Percentiles rank a stretch among this genome's conserved stretches.
phyloP scores from a whole-genome alignment of 2,329 filamentous ascomycete genomes.

The Teratosphaeriaceae sp. region DNA sequence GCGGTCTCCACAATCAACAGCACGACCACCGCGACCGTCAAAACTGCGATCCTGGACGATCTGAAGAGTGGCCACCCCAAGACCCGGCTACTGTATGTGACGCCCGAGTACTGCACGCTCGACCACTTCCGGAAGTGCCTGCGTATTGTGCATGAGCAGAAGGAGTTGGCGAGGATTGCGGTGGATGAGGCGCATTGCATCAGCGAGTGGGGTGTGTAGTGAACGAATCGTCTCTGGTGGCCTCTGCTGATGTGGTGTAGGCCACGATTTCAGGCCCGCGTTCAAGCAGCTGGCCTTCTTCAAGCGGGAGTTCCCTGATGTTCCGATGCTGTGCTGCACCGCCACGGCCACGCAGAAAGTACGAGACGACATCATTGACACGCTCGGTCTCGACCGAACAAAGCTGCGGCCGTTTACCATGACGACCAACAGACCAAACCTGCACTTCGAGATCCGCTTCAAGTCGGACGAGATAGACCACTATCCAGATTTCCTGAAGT shows the following conservation, averaged over 20 bases:
- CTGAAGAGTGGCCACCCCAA: conserved; percentile 81
- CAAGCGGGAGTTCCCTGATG: conserved; percentile 69
- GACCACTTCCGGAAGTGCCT: conserved; percentile 71
- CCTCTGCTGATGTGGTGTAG: too few species aligned
- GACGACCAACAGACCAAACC: conserved; percentile 74
- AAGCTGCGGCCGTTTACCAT: conserved; percentile 71
- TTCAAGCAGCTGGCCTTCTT: conserved; percentile 88
- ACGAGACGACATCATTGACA: conserved; percentile 71
- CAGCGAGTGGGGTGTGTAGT: conserved; percentile 68
- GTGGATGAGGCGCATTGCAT: conserved; percentile 97
- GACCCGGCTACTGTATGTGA: conserved; percentile 83
- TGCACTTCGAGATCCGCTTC: conserved; percentile 86
- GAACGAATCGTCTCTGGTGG: too few species aligned
- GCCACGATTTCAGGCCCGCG: conserved; percentile 90
- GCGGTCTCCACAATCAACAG: conserved; percentile 83
- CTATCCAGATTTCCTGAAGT: conserved; percentile 66
- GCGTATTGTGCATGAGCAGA: conserved; percentile 66
- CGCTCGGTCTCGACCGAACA: conserved; percentile 59
- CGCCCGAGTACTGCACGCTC: conserved; percentile 77
- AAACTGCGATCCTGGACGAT: conserved; percentile 66
- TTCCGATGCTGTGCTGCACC: conserved; percentile 88
- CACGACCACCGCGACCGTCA: conserved; percentile 61
- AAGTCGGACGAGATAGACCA: conserved; percentile 70
- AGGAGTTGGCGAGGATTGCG: conserved; percentile 78
- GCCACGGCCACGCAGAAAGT: conserved; percentile 82